These are phyloP conservation scores for Chrysanthemum seticuspe DNA, from an alignment of 129 eudicot genomes.

Conservation along the genomic window DNA sequence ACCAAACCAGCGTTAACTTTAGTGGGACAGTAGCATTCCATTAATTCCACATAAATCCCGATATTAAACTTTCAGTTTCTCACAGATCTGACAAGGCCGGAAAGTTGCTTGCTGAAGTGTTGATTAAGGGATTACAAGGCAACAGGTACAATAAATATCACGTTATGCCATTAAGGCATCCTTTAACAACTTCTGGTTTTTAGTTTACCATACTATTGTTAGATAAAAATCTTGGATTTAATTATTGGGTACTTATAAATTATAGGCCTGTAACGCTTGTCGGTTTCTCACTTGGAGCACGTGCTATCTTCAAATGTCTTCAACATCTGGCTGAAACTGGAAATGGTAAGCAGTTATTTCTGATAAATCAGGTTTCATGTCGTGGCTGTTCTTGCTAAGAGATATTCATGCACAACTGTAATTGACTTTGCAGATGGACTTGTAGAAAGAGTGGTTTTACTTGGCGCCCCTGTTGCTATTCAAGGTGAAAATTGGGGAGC, in stretches of 20 bases:
- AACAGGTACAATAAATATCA: conserved; percentile 49
- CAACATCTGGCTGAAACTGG: conserved; percentile 71
- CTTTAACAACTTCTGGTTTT: neutral
- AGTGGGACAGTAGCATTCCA: neutral
- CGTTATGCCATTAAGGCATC: neutral
- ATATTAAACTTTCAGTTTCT: conserved; percentile 8
- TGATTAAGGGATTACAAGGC: conserved; percentile 88
- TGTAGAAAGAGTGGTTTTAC: conserved; percentile 94
- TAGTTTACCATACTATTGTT: conserved; percentile 6
- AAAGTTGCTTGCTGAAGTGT: conserved; percentile 86
- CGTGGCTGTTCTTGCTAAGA: conserved; percentile 1
- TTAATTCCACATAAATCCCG: conserved; percentile 6
- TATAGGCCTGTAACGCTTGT: conserved; percentile 96
- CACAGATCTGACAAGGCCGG: conserved; percentile 98
- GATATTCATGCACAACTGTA: conserved; percentile 18
- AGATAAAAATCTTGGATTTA: conserved; percentile 1
- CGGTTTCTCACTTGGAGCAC: conserved; percentile 98
- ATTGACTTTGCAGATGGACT: conserved; percentile 62
- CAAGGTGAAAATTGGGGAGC: conserved; percentile 94
- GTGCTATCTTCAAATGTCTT: conserved; percentile 91
- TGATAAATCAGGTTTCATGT: conserved; percentile 13
- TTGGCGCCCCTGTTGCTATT: conserved; percentile 89
- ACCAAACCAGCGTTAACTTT: conserved; percentile 2
- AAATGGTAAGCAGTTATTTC: conserved; percentile 46
- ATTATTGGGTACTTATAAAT: conserved; percentile 22